phyloP scores from a whole-genome alignment of 345 rosid genomes.

The Populus davidiana region DNA sequence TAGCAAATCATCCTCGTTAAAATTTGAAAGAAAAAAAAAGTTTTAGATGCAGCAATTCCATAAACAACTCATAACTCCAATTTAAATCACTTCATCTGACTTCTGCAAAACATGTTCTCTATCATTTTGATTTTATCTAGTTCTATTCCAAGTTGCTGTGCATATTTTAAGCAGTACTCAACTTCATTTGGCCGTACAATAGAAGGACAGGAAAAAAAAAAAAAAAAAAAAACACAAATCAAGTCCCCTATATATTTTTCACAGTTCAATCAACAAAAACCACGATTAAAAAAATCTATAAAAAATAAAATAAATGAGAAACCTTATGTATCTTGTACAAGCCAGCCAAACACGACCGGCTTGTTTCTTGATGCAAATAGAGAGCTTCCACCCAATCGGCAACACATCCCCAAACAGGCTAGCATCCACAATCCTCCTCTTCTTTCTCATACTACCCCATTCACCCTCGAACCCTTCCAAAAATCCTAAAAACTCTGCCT shows the following conservation, averaged over 20 bases:
- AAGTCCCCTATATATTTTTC: background rate
- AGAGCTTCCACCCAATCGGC: constrained; percentile 69
- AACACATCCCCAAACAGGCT: constrained; percentile 44
- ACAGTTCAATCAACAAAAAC: background rate
- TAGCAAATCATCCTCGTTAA: background rate
- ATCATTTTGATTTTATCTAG: background rate
- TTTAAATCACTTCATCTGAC: constrained; percentile 1
- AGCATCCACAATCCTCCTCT: constrained; percentile 61
- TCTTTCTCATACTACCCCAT: constrained; percentile 63
- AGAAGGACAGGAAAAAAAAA: background rate
- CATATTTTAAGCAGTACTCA: background rate
- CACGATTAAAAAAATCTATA: background rate
- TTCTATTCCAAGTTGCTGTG: background rate
- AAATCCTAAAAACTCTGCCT: constrained; percentile 48
- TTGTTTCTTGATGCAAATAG: constrained; percentile 54
- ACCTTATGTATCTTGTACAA: constrained; percentile 71
- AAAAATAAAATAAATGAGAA: constrained; percentile 3
- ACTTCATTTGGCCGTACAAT: background rate
- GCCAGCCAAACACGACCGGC: constrained; percentile 42
- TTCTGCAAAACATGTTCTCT: background rate
- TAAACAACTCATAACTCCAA: background rate
- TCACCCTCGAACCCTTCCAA: constrained; percentile 54
- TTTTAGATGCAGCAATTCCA: background rate
- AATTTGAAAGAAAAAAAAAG: background rate
- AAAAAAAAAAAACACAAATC: background rate